Evolutionary conservation across 352 stramenopile genomes (phyloP).

Genomic region (Phytophthora quininea): DNA sequence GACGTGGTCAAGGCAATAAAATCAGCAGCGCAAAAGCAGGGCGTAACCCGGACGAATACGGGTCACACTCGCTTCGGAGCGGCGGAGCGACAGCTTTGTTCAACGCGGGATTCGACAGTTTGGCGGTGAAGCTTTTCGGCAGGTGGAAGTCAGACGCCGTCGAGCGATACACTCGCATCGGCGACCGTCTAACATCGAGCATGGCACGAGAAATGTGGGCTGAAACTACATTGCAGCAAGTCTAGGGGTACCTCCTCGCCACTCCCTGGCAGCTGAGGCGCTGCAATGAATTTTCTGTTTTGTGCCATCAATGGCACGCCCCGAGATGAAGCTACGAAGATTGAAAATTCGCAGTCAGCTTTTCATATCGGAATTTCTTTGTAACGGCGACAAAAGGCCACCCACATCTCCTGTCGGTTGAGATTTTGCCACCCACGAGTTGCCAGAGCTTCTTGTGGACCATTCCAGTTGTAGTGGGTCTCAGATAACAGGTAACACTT

Average conservation of each 20-base stretch:
- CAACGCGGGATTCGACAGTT: slow-evolving; percentile 1
- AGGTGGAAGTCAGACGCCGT: background rate
- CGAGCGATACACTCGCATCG: slow-evolving; percentile 4
- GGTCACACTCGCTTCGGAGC: slow-evolving; percentile 11
- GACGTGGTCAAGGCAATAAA: slow-evolving; percentile 8
- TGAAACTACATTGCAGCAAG: background rate
- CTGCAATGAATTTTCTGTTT: slow-evolving; percentile 2
- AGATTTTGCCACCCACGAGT: too few relatives aligned
- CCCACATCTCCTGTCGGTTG: too few relatives aligned
- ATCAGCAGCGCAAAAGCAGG: background rate
- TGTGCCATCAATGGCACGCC: slow-evolving; percentile 1
- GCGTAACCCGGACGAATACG: slow-evolving; percentile 1
- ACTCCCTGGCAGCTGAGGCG: background rate
- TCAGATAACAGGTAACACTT: slow-evolving; percentile 4
- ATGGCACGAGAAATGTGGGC: slow-evolving; percentile 1
- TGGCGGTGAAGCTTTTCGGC: background rate
- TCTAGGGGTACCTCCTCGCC: slow-evolving; percentile 1
- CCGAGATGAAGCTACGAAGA: background rate
- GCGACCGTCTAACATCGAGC: background rate
- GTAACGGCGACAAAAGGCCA: too few relatives aligned
- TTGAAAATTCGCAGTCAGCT: too few relatives aligned
- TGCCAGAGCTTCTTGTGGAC: too few relatives aligned
- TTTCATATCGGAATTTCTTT: too few relatives aligned
- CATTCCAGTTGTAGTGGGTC: slow-evolving; percentile 16
- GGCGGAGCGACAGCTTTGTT: slow-evolving; percentile 11